phyloP scores from a whole-genome alignment of 148 eudicot genomes.

The Vaccinium macrocarpon region DNA sequence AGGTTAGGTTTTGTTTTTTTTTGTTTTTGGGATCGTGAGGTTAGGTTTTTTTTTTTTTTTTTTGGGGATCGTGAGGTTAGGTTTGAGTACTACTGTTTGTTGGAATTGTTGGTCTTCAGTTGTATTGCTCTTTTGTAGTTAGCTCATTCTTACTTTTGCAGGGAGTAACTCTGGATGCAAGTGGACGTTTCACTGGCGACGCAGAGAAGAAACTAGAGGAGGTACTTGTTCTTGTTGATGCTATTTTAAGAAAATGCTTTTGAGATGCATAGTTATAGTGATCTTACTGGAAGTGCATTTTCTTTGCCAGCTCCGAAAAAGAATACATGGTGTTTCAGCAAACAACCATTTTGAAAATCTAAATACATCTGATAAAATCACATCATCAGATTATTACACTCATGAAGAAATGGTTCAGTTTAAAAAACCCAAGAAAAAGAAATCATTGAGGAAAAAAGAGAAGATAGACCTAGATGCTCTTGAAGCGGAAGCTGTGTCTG shows the following conservation, averaged over 20 bases:
- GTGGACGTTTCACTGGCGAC: conserved; percentile 76
- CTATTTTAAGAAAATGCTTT: background rate
- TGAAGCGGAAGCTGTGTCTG: conserved; percentile 86
- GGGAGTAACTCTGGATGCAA: conserved; percentile 85
- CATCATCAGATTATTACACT: conserved; percentile 84
- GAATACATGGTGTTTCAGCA: conserved; percentile 63
- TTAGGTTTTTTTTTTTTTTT: conserved; percentile 12
- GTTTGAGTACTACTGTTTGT: background rate
- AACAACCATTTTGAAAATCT: conserved; percentile 60
- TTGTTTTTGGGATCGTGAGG: conserved; percentile 4
- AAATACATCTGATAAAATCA: conserved; percentile 42
- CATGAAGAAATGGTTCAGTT: conserved; percentile 87
- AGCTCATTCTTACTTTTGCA: conserved; percentile 25
- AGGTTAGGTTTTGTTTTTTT: conserved; percentile 44
- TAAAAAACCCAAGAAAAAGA: conserved; percentile 95
- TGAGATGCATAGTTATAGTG: background rate
- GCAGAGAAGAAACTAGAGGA: conserved; percentile 91
- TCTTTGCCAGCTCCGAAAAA: conserved; percentile 62
- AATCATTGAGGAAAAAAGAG: conserved; percentile 88
- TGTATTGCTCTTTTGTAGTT: background rate
- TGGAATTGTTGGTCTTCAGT: background rate
- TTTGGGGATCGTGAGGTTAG: conserved; percentile 19
- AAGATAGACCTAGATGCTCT: conserved; percentile 87
- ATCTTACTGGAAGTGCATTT: conserved; percentile 11
- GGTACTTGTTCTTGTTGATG: conserved; percentile 34